phyloP scores from a whole-genome alignment of 805 yeast genomes.

The Debaryomyces prosopidis region DNA sequence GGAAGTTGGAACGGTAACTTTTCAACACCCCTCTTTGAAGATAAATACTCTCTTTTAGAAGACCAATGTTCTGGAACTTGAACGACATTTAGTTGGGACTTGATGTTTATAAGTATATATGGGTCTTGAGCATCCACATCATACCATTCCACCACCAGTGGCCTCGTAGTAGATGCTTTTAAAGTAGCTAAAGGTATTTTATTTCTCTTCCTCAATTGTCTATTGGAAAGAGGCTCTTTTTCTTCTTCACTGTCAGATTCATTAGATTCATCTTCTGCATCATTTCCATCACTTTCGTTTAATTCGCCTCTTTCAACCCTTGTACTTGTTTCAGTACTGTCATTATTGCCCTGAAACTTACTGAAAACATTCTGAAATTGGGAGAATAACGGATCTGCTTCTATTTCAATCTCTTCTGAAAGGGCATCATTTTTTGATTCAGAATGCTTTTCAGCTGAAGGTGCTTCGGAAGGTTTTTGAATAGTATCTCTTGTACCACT shows the following conservation, averaged over 20 bases:
- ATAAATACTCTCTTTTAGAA: slow-evolving; percentile 68
- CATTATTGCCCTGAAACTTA: slow-evolving; percentile 8
- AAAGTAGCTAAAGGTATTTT: slow-evolving; percentile 68
- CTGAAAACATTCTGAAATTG: slow-evolving; percentile 23
- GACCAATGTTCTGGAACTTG: slow-evolving; percentile 89
- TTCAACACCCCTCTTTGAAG: slow-evolving; percentile 64
- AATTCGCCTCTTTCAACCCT: slow-evolving; percentile 25
- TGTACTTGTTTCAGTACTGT: slow-evolving; percentile 1
- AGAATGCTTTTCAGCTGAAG: slow-evolving; percentile 1
- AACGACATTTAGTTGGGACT: slow-evolving; percentile 63
- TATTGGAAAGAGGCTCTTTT: slow-evolving; percentile 37
- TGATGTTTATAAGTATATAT: slow-evolving; percentile 58
- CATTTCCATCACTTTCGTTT: slow-evolving; percentile 22
- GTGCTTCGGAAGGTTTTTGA: not conserved
- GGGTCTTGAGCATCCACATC: slow-evolving; percentile 89
- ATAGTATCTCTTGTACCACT: not conserved
- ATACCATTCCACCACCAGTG: slow-evolving; percentile 81
- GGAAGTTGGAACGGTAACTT: slow-evolving; percentile 78
- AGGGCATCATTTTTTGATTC: slow-evolving; percentile 4
- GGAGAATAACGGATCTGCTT: slow-evolving; percentile 8
- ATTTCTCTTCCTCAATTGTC: slow-evolving; percentile 50
- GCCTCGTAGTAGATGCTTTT: slow-evolving; percentile 59
- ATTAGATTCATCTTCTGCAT: slow-evolving; percentile 12
- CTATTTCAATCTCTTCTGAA: slow-evolving; percentile 1
- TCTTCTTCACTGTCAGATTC: slow-evolving; percentile 22